These are phyloP conservation scores for Colletotrichum sidae DNA, from an alignment of 2,329 filamentous ascomycete species.

Conservation along the genomic window DNA sequence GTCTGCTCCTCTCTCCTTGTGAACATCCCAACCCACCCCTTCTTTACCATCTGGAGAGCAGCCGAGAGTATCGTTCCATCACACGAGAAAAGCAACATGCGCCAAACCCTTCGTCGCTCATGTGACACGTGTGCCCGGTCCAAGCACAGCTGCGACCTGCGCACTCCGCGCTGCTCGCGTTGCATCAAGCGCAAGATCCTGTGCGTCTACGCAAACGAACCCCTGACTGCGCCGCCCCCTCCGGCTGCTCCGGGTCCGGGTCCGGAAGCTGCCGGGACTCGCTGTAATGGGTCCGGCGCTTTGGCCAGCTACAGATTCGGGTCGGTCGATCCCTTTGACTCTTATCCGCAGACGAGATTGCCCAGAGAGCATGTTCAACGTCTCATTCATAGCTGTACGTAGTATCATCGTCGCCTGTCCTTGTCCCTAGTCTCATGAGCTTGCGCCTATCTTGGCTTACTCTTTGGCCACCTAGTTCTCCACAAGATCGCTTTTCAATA, in stretches of 20 bases:
- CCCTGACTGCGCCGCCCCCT: conserved; percentile 48
- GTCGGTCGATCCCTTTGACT: conserved; percentile 66
- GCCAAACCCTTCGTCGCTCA: conserved; percentile 66
- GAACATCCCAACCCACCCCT: not conserved
- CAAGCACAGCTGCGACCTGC: conserved; percentile 67
- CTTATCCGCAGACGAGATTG: conserved; percentile 65
- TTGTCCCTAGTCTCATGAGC: not conserved
- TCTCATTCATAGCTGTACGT: conserved; percentile 67
- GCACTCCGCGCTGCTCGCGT: conserved; percentile 65
- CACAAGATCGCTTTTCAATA: conserved; percentile 70
- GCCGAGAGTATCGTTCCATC: not conserved
- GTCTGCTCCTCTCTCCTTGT: conserved; percentile 16
- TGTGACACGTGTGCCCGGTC: conserved; percentile 67
- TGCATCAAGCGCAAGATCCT: conserved; percentile 60
- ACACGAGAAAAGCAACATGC: conserved; percentile 52
- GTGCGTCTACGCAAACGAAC: conserved; percentile 67
- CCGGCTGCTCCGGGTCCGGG: conserved; percentile 20
- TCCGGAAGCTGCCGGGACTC: not conserved
- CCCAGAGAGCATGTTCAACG: conserved; percentile 62
- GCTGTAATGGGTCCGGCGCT: conserved; percentile 18
- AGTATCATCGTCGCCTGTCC: not conserved
- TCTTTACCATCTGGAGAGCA: not conserved
- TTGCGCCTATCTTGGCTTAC: not conserved
- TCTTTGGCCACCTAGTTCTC: conserved; percentile 55
- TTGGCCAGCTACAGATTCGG: conserved; percentile 45